Evolutionary conservation across 2,329 filamentous ascomycete genomes (phyloP).

Genomic region (Aureobasidium pullulans): DNA sequence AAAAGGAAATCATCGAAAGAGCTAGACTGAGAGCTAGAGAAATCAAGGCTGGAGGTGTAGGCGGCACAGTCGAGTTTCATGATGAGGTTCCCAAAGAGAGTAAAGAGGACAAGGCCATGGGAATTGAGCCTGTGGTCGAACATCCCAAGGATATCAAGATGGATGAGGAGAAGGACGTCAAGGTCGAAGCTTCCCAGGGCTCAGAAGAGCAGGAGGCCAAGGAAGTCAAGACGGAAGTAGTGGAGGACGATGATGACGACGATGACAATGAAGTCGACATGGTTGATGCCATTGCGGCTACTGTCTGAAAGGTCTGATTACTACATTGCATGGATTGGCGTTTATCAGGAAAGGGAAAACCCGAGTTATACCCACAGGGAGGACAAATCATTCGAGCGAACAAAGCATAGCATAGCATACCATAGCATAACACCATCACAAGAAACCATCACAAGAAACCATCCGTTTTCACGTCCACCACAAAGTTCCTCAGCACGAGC

Average conservation of each 20-base stretch:
- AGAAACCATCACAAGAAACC: not conserved
- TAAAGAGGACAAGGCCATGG: not conserved
- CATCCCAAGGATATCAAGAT: too few relatives aligned
- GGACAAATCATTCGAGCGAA: not conserved
- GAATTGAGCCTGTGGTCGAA: not conserved
- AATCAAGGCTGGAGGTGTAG: constrained; percentile 26
- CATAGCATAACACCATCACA: not conserved
- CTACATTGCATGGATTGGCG: not conserved
- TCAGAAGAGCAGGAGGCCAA: too few relatives aligned
- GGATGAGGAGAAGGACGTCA: not conserved
- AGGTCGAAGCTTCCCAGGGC: too few relatives aligned
- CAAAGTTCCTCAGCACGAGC: too few relatives aligned
- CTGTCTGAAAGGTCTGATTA: not conserved
- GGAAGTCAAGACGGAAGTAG: not conserved
- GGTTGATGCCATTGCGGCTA: not conserved
- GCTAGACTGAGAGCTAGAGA: constrained; percentile 34
- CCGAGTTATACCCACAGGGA: not conserved
- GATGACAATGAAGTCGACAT: not conserved
- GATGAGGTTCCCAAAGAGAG: not conserved
- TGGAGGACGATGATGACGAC: not conserved
- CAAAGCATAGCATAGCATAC: not conserved
- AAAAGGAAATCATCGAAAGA: constrained; percentile 37
- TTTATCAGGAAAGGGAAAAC: not conserved
- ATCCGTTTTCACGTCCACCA: not conserved
- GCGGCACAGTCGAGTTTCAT: constrained; percentile 18